Evolutionary conservation across 2,329 filamentous ascomycete genomes (phyloP).

Genomic region (Xylariaceae sp.): DNA sequence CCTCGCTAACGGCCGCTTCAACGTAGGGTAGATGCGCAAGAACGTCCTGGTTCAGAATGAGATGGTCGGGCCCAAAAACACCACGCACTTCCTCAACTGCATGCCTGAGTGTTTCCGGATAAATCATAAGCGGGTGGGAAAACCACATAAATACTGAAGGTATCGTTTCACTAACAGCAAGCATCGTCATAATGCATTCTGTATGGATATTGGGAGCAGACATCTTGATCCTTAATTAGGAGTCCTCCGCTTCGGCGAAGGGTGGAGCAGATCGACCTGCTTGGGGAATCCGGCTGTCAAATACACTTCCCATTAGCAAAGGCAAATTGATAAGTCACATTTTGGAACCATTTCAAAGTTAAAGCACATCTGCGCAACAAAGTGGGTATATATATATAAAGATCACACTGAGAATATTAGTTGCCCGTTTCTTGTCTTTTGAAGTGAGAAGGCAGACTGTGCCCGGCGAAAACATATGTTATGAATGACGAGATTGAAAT

Average conservation of each 20-base stretch:
- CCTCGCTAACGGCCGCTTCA: neutral
- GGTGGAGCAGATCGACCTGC: neutral
- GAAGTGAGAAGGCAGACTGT: no score
- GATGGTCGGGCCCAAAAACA: neutral
- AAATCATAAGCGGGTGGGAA: neutral
- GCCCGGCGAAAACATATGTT: no score
- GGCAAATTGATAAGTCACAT: no score
- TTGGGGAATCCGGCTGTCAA: no score
- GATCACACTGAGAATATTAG: no score
- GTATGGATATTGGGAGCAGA: neutral
- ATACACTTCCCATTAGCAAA: no score
- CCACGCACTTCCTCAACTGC: neutral
- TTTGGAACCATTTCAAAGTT: no score
- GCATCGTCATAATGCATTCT: neutral
- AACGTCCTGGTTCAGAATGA: neutral
- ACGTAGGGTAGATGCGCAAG: neutral
- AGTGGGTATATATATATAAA: no score
- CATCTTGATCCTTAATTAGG: neutral
- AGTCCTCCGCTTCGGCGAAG: neutral
- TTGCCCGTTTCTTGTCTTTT: no score
- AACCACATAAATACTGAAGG: neutral
- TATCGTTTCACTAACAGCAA: neutral
- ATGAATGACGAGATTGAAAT: no score
- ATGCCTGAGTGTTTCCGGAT: neutral
- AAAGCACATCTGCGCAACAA: no score